Evolutionary conservation across 176 grass and related monocot species (phyloP).

Genomic region (Eragrostis curvula): DNA sequence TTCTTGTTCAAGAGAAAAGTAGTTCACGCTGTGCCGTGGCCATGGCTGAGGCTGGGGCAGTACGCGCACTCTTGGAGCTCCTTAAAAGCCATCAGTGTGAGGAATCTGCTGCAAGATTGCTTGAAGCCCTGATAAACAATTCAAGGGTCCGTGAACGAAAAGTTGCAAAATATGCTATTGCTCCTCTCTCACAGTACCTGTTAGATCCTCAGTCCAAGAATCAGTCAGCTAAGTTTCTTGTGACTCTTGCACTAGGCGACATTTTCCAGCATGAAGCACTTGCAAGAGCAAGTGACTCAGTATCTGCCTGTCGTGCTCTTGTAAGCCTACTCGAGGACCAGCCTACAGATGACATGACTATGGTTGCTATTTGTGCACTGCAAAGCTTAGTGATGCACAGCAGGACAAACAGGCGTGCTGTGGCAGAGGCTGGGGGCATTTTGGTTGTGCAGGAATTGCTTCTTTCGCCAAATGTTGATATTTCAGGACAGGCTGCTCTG

Average conservation of each 20-base stretch:
- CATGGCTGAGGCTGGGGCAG: conserved; percentile 91
- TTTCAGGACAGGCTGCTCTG: conserved; percentile 82
- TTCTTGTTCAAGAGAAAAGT: conserved; percentile 96
- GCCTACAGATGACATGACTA: conserved; percentile 92
- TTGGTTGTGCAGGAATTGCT: conserved; percentile 91
- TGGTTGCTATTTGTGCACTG: conserved; percentile 91
- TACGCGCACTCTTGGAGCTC: conserved; percentile 81
- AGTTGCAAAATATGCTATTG: conserved; percentile 83
- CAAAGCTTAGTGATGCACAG: conserved; percentile 98
- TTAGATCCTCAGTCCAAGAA: conserved; percentile 90
- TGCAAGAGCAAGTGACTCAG: conserved; percentile 87
- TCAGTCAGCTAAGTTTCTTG: conserved; percentile 85
- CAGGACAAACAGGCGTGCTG: conserved; percentile 91
- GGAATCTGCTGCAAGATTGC: conserved; percentile 85
- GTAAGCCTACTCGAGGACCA: conserved; percentile 93
- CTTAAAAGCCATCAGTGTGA: conserved; percentile 87
- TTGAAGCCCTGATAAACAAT: conserved; percentile 98
- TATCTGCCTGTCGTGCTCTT: conserved; percentile 84
- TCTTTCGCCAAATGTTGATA: conserved; percentile 78
- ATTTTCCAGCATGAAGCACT: conserved; percentile 97
- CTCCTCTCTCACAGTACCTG: conserved; percentile 85
- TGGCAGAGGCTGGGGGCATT: conserved; percentile 94
- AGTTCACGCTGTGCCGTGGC: conserved; percentile 71
- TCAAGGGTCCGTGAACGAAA: conserved; percentile 86
- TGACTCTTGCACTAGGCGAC: conserved; percentile 89